phyloP scores from a whole-genome alignment of 768 basidiomycete species.

The Cantharellus cinnabarinus region DNA sequence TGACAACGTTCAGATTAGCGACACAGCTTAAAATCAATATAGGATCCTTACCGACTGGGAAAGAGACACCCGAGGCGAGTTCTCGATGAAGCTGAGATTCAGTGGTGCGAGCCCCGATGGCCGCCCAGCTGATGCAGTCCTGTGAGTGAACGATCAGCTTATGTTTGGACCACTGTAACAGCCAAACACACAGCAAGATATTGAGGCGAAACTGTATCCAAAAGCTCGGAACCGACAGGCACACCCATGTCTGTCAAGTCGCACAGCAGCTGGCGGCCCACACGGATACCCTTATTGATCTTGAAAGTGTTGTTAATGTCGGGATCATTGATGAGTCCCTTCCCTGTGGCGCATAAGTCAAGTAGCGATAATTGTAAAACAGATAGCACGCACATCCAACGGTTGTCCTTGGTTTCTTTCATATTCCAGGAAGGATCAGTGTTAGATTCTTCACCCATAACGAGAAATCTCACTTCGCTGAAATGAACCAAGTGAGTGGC shows the following conservation, averaged over 20 bases:
- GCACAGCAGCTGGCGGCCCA: constrained; percentile 72
- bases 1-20: not conserved
- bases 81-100: constrained; percentile 96
- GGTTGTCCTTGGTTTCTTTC: constrained; percentile 85
- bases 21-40: too few species aligned
- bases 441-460: too few species aligned
- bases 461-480: constrained; percentile 3
- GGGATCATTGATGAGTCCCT: constrained; percentile 67
- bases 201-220: constrained; percentile 71
- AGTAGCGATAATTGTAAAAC: not conserved
- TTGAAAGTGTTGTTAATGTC: constrained; percentile 87
- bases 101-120: constrained; percentile 93
- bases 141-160: not conserved
- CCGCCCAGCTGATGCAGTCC: constrained; percentile 67
- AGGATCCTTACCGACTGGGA: constrained; percentile 43
- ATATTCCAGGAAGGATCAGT: not conserved
- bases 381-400: constrained; percentile 42
- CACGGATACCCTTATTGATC: constrained; percentile 91
- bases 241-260: constrained; percentile 79
- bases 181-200: constrained; percentile 39
- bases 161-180: not conserved
- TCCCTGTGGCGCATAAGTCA: constrained; percentile 24
- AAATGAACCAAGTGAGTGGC: not conserved
- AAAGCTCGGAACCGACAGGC: constrained; percentile 84
- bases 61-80: constrained; percentile 86